A percentile compares a stretch with the other conserved stretches of the same genome.
phyloP scores from a whole-genome alignment of 2,329 filamentous ascomycete species.

The Colletotrichum euphorbiae region DNA sequence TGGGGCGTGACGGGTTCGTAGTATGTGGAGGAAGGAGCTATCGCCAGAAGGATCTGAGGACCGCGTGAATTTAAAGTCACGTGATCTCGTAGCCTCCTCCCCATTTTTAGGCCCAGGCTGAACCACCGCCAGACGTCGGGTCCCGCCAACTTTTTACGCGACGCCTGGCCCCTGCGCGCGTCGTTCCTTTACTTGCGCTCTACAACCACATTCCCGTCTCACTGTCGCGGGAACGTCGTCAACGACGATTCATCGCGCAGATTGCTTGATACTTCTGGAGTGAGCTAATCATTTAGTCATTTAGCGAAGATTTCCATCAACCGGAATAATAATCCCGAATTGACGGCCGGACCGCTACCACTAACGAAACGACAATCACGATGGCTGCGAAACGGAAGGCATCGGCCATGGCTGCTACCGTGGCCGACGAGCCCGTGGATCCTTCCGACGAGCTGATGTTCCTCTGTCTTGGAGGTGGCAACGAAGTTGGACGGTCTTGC shows the following conservation, averaged over 20 bases:
- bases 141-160: constrained; percentile 29
- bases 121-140: constrained; percentile 11
- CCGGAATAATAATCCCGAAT: constrained; percentile 1
- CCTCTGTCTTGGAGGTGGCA: constrained; percentile 91
- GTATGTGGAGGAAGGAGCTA: constrained; percentile 39
- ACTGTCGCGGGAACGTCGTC: constrained; percentile 2
- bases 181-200: constrained; percentile 22
- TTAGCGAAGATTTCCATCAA: background rate
- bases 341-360: constrained; percentile 4
- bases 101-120: constrained; percentile 8
- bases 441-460: constrained; percentile 96
- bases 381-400: constrained; percentile 98
- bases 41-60: constrained; percentile 17
- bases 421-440: constrained; percentile 83
- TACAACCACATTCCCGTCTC: constrained; percentile 6
- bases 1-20: constrained; percentile 1
- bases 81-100: constrained; percentile 45
- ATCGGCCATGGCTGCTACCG: constrained; percentile 72
- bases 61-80: constrained; percentile 54
- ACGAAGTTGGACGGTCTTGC: constrained; percentile 96
- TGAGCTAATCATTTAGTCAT: constrained; percentile 19
- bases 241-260: constrained; percentile 12
- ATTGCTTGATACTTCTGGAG: constrained; percentile 1
- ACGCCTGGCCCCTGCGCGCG: constrained; percentile 36
- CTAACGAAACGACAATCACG: constrained; percentile 15